A percentile compares a stretch with the other conserved stretches of the same genome.
phyloP scores from a whole-genome alignment of 768 basidiomycete species.

The Tylopilus rubrobrunneus region DNA sequence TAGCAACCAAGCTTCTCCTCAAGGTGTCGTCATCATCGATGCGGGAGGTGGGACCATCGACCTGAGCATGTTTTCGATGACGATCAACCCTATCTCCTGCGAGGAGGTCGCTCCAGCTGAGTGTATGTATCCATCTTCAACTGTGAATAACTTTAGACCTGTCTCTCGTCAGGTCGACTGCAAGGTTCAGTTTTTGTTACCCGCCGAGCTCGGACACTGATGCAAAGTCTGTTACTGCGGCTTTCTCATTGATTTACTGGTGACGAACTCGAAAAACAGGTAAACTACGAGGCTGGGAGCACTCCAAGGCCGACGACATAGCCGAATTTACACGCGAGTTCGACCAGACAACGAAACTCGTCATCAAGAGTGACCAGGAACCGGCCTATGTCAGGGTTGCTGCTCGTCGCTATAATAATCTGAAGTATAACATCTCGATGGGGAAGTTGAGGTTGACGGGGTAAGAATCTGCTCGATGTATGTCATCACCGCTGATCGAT shows the following conservation, averaged over 20 bases:
- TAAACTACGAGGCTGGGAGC: constrained; percentile 1
- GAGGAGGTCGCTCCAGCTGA: neutral
- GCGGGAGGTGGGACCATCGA: neutral
- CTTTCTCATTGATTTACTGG: neutral
- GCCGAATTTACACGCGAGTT: constrained; percentile 3
- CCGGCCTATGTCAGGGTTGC: constrained; percentile 9
- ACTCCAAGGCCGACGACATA: neutral
- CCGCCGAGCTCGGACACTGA: neutral
- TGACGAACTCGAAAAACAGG: neutral
- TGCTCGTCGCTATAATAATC: neutral
- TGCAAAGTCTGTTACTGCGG: neutral
- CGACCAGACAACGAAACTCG: neutral
- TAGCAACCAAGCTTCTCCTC: neutral
- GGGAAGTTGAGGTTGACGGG: constrained; percentile 14
- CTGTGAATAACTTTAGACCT: neutral
- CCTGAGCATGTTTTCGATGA: neutral
- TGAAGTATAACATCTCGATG: neutral
- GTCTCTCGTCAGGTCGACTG: neutral
- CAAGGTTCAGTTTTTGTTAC: neutral
- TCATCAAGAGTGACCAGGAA: neutral
- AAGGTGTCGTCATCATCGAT: neutral
- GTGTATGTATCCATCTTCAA: neutral
- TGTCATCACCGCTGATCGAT: neutral
- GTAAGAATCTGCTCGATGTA: neutral
- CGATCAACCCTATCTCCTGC: neutral